These are phyloP conservation scores for Gossypium ekmanianum DNA, from an alignment of 345 rosid genomes.

Conservation along the genomic window DNA sequence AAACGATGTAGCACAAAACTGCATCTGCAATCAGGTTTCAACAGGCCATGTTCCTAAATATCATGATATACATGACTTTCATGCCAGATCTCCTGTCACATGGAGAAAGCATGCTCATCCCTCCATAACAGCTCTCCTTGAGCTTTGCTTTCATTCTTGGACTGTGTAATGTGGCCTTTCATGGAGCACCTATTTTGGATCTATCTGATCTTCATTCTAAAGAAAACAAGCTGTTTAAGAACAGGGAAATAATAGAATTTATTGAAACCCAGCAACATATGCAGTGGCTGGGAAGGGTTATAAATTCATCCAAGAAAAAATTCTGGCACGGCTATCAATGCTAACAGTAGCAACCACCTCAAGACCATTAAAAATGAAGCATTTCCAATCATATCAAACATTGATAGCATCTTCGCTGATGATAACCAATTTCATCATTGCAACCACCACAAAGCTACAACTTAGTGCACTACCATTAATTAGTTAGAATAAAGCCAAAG, in stretches of 20 bases:
- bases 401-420: background rate
- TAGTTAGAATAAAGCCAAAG: background rate
- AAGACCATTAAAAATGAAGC: background rate
- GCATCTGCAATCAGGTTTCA: conserved; percentile 1
- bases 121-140: background rate
- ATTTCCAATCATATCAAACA: background rate
- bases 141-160: background rate
- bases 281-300: background rate
- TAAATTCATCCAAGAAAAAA: background rate
- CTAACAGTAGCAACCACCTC: background rate
- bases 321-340: background rate
- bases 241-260: background rate
- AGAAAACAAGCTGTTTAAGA: background rate
- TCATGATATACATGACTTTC: background rate
- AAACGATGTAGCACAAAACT: background rate
- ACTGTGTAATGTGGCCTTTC: background rate
- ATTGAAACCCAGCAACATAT: background rate
- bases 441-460: background rate
- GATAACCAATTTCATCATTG: background rate
- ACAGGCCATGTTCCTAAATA: background rate
- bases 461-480: background rate
- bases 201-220: background rate
- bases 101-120: background rate
- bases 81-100: background rate
- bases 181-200: background rate